A percentile compares a stretch with the other conserved stretches of the same genome.
phyloP scores from a whole-genome alignment of 108 stramenopile genomes.

The Cyclotella choctawhatcheeana region DNA sequence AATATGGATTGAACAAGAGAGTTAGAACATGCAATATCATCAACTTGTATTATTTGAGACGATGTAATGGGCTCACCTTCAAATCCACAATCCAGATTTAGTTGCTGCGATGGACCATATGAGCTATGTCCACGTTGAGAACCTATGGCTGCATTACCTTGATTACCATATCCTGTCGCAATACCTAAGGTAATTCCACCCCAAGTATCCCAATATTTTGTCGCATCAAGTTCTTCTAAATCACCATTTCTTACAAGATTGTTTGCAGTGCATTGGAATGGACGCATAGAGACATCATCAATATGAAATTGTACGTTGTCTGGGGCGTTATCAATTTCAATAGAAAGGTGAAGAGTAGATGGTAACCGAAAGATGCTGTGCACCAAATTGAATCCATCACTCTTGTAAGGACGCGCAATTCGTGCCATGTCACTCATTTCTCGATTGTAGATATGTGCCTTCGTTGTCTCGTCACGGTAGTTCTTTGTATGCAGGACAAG shows the following conservation, averaged over 20 bases:
- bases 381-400: conserved; percentile 29
- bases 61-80: conserved; percentile 17
- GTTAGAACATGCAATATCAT: no score
- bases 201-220: conserved; percentile 44
- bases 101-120: conserved; percentile 35
- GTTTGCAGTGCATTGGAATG: conserved; percentile 21
- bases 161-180: conserved; percentile 29
- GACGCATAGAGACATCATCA: conserved; percentile 28
- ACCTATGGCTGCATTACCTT: conserved; percentile 25
- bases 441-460: conserved; percentile 21
- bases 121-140: conserved; percentile 22
- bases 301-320: conserved; percentile 28
- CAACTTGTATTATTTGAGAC: not conserved
- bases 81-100: conserved; percentile 25
- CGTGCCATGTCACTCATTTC: conserved; percentile 18
- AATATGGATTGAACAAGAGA: not conserved
- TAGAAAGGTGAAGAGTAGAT: conserved; percentile 11
- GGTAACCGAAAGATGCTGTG: conserved; percentile 47
- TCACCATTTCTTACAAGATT: conserved; percentile 35
- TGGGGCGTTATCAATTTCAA: conserved; percentile 43
- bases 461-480: conserved; percentile 25
- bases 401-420: conserved; percentile 29
- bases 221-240: conserved; percentile 30
- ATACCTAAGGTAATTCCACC: conserved; percentile 22
- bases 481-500: conserved; percentile 19